Percentiles rank a stretch among this genome's conserved stretches.
Conservation (phyloP, 2,329 filamentous ascomycete genomes). For the Stemphylium vesicarium region DNA sequence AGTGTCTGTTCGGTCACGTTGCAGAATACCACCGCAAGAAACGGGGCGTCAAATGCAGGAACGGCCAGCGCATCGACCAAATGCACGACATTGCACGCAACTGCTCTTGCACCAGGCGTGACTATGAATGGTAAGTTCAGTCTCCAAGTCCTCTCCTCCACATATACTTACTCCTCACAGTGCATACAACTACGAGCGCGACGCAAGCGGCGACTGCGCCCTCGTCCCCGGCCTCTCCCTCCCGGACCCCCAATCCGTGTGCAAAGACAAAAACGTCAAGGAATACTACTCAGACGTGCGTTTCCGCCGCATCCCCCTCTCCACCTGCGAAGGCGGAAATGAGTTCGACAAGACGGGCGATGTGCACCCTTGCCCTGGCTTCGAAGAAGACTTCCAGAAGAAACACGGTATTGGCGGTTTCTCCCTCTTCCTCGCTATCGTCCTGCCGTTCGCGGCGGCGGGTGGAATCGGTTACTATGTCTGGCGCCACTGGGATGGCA, state of each 20-base stretch:
- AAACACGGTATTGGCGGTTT: constrained; percentile 72
- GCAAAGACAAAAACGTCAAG: constrained; percentile 68
- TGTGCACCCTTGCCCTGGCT: constrained; percentile 72
- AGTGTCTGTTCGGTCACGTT: constrained; percentile 92
- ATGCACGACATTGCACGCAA: constrained; percentile 74
- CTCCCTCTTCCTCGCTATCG: constrained; percentile 83
- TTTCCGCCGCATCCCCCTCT: constrained; percentile 87
- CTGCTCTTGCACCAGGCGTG: constrained; percentile 81
- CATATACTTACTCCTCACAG: constrained; percentile 54
- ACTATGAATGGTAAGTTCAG: constrained; percentile 84
- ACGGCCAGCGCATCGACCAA: constrained; percentile 68
- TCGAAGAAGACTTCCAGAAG: constrained; percentile 82
- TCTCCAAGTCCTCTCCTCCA: background rate
- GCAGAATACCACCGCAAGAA: constrained; percentile 92
- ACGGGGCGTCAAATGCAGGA: constrained; percentile 78
- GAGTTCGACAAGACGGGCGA: constrained; percentile 73
- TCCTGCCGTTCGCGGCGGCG: constrained; percentile 76
- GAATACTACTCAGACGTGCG: constrained; percentile 87
- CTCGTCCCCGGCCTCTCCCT: constrained; percentile 77
- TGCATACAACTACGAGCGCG: constrained; percentile 91
- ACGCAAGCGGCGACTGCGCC: constrained; percentile 75
- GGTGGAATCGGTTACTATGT: constrained; percentile 80
- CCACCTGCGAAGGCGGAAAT: constrained; percentile 79
- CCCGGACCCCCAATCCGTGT: constrained; percentile 64
- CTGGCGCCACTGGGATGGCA: constrained; percentile 82